Evolutionary conservation across 2,329 filamentous ascomycete species (phyloP), one percentile per base, ranked within the genome.

Genomic region (Rutstroemia sp.): DNA sequence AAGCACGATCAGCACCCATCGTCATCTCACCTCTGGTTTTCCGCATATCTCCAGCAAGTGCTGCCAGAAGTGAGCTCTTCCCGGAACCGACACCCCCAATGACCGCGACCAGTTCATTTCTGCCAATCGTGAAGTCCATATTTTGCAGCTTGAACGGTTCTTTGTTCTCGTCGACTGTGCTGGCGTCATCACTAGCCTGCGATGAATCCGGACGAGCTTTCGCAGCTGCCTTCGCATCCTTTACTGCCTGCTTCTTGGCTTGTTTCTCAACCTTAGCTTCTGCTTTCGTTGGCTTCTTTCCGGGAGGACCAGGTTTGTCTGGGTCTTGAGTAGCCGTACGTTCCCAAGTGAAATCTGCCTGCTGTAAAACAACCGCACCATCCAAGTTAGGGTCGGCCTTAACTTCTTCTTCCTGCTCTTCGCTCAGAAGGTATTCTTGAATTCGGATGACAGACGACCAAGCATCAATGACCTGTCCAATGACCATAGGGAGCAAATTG

Each of bases 41-140:
- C 46, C 91, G 84, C 92, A 97, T 97, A 62, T 97, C 92, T 23
- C 94, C 92, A 1, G 92, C 92, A 47, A 99, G 74, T 0, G 92
- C 91, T 37, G 90, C 88, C 2, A 99, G 81, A 1, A 99, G 74
- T 0, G 92, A 96, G 51, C 81, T 94, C 74, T 99, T 97, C 5
- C 92, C 92, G 60, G 87, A 90, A 1, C 90, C 90, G 1, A 95
- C 91, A n/a, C 82, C 81, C 30, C 90, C 90, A 66, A 95, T 96
- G n/a, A 91, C 86, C 49, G 85, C 92, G 54, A 91, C 76, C 2
- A 95, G 78, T 68, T 95, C 90, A 64, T 90, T 85, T 23, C 88
- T 78, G 6, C 85, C 85, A 52, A 90, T 80, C 4, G 78, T 73
- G 38, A 94, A 78, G 64, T 85, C 79, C 52, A 94, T 73, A 27